phyloP scores from a whole-genome alignment of 108 stramenopile species.

The Nannochloropsis gaditana region DNA sequence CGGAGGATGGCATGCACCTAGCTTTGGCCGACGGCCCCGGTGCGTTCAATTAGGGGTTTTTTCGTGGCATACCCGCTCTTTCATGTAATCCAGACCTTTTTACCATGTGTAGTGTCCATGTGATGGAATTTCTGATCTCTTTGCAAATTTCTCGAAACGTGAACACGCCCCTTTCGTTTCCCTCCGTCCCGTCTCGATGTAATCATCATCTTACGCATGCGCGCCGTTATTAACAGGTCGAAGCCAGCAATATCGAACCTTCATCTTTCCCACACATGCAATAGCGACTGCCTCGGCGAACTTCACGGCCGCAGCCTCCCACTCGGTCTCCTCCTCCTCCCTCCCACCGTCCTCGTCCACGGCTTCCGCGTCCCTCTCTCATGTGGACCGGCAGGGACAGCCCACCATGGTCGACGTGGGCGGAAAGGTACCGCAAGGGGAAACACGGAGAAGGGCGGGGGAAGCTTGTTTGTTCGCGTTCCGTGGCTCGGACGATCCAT shows the following conservation, averaged over 20 bases:
- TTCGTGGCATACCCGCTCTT: too few species aligned
- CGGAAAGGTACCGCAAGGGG: not conserved
- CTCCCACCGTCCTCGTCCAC: not conserved
- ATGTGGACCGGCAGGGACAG: conserved; percentile 25
- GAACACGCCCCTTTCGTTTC: too few species aligned
- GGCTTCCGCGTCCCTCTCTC: not conserved
- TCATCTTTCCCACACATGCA: conserved; percentile 7
- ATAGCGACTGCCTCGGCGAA: not conserved
- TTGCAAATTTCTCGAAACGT: too few species aligned
- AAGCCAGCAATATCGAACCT: not conserved
- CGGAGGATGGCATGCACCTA: too few species aligned
- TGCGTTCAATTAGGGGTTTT: too few species aligned
- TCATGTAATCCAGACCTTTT: too few species aligned
- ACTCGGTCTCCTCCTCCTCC: not conserved
- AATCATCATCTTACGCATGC: too few species aligned
- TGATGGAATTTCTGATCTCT: too few species aligned
- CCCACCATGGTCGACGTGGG: conserved; percentile 42
- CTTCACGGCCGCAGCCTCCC: not conserved
- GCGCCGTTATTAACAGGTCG: not conserved
- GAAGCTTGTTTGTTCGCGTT: not conserved
- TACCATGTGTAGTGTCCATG: too few species aligned
- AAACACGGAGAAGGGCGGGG: not conserved
- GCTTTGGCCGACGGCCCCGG: too few species aligned
- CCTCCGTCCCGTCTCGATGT: too few species aligned
- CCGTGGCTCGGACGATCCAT: not conserved